Evolutionary conservation across 805 yeast genomes (phyloP).

Genomic region (Candida boleticola): DNA sequence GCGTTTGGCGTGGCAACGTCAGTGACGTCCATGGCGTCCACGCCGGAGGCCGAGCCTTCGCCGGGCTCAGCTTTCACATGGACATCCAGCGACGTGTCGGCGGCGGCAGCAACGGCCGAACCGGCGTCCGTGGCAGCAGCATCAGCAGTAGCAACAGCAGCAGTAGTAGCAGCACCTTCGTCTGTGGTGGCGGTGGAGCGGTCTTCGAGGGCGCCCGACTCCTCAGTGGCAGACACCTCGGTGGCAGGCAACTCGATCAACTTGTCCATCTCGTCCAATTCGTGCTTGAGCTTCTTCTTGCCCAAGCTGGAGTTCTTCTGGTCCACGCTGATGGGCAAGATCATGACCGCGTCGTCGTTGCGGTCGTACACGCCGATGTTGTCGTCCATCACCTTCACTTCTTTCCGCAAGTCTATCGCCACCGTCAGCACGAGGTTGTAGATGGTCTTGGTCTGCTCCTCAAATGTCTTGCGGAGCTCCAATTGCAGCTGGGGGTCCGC

Average conservation of each 20-base stretch:
- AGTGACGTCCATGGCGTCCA: too few relatives aligned
- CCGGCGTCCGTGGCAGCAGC: too few relatives aligned
- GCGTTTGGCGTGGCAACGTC: too few relatives aligned
- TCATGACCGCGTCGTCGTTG: constrained; percentile 45
- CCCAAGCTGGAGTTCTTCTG: constrained; percentile 72
- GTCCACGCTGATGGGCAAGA: constrained; percentile 66
- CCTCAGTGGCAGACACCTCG: too few relatives aligned
- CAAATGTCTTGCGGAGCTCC: constrained; percentile 38
- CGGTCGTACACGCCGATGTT: constrained; percentile 48
- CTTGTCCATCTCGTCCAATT: constrained; percentile 23
- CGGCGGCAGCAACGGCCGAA: too few relatives aligned
- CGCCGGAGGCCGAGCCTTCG: too few relatives aligned
- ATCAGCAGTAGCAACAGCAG: too few relatives aligned
- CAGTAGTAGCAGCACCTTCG: too few relatives aligned
- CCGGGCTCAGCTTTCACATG: too few relatives aligned
- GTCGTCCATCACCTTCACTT: constrained; percentile 63
- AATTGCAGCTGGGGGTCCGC: constrained; percentile 18
- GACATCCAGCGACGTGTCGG: too few relatives aligned
- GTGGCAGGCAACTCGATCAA: not conserved
- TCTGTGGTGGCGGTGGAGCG: too few relatives aligned
- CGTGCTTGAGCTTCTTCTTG: constrained; percentile 50
- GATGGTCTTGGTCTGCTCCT: constrained; percentile 44
- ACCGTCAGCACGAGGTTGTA: constrained; percentile 56
- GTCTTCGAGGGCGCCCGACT: too few relatives aligned
- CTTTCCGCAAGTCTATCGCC: constrained; percentile 61